Percentiles rank a stretch among this genome's conserved stretches.
Conservation (phyloP, 371 early-diverging fungal genomes). For the Mucor sp. region DNA sequence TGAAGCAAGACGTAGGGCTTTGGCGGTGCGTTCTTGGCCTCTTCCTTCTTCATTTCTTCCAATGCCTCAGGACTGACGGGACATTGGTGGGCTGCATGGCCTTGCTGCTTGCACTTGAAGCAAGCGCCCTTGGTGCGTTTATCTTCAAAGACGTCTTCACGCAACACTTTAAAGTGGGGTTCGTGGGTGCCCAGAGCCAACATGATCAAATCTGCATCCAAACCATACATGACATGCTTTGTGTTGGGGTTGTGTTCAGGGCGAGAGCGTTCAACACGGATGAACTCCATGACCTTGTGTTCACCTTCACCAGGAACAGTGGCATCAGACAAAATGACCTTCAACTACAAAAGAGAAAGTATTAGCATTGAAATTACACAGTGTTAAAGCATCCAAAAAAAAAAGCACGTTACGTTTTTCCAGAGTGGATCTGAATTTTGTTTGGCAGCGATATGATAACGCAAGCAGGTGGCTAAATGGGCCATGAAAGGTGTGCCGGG, state of each 20-base stretch:
- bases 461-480: conserved; percentile 80
- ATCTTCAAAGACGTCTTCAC: conserved; percentile 94
- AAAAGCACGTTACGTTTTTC: conserved; percentile 69
- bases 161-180: conserved; percentile 94
- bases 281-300: conserved; percentile 99
- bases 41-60: conserved; percentile 38
- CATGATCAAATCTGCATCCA: conserved; percentile 99
- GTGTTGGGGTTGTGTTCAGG: conserved; percentile 90
- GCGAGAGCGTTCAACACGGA: conserved; percentile 83
- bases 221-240: conserved; percentile 94
- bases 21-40: conserved; percentile 56
- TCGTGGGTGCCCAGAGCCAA: conserved; percentile 98
- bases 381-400: neutral
- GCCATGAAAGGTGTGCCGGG: conserved; percentile 99
- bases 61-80: conserved; percentile 48
- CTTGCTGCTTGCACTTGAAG: conserved; percentile 81
- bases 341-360: conserved; percentile 53
- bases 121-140: conserved; percentile 67
- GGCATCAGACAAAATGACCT: conserved; percentile 94
- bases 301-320: conserved; percentile 99
- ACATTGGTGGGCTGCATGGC: conserved; percentile 84
- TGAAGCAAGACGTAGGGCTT: conserved; percentile 93
- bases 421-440: conserved; percentile 89
- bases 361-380: neutral
- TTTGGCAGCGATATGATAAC: conserved; percentile 90